Percentiles rank a stretch among this genome's conserved stretches.
Conservation (phyloP, 1,139 yeast species). For the Wickerhamiella infanticola region DNA sequence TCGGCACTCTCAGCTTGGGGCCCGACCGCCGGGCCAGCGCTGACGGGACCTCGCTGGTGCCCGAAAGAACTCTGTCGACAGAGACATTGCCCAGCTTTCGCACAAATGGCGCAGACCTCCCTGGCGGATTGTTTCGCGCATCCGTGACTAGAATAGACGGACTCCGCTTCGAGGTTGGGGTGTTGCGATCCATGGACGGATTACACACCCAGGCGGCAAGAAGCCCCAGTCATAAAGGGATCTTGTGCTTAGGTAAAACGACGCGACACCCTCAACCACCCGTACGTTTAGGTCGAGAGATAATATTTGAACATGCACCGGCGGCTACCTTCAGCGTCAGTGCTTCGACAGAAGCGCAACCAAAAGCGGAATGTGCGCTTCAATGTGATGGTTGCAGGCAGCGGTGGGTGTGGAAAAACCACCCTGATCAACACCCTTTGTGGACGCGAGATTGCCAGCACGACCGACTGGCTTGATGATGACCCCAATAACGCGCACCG, state of each 20-base stretch:
- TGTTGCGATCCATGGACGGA: not conserved
- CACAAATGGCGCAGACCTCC: constrained; percentile 75
- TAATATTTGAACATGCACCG: constrained; percentile 9
- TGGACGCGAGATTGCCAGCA: constrained; percentile 48
- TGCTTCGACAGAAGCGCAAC: constrained; percentile 52
- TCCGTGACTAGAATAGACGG: constrained; percentile 92
- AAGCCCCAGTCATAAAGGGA: too few species aligned
- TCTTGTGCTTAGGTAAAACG: too few species aligned
- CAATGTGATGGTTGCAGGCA: constrained; percentile 66
- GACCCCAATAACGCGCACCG: constrained; percentile 40
- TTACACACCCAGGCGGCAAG: too few species aligned
- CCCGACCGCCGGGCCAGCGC: constrained; percentile 36
- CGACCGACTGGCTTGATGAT: constrained; percentile 15
- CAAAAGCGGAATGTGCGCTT: constrained; percentile 77
- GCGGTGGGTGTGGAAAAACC: constrained; percentile 72
- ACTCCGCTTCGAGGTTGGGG: constrained; percentile 72
- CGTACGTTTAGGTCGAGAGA: too few species aligned
- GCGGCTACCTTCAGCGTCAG: constrained; percentile 6
- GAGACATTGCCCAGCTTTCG: constrained; percentile 18
- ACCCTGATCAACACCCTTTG: constrained; percentile 77
- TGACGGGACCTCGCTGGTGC: constrained; percentile 75
- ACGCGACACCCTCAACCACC: too few species aligned
- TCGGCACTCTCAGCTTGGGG: constrained; percentile 13
- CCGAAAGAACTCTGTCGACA: constrained; percentile 34
- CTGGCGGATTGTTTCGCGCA: constrained; percentile 38